Conservation (phyloP, 2,329 filamentous ascomycete species). For the Claviceps fusiformis region DNA sequence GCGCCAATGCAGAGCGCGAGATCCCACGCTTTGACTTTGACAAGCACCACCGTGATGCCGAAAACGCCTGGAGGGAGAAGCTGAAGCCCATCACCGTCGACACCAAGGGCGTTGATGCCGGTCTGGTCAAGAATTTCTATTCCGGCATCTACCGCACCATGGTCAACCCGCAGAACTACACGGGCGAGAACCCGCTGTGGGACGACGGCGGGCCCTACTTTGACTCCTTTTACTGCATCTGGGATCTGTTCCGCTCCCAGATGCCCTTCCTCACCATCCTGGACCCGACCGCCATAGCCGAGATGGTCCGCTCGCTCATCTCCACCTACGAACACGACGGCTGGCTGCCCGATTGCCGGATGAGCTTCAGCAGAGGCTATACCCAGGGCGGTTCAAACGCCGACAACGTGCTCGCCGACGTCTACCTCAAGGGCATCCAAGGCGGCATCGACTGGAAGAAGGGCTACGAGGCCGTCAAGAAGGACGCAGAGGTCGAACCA, state of each 20-base stretch:
- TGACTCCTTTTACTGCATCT: constrained; percentile 65
- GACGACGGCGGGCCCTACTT: constrained; percentile 54
- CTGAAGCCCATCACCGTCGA: constrained; percentile 44
- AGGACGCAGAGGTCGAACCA: constrained; percentile 60
- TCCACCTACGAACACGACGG: constrained; percentile 59
- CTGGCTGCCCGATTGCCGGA: constrained; percentile 61
- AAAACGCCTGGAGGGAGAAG: constrained; percentile 47
- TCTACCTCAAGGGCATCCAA: constrained; percentile 50
- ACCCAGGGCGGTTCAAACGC: constrained; percentile 67
- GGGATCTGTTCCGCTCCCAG: constrained; percentile 58
- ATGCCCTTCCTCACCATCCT: constrained; percentile 56
- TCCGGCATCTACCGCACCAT: constrained; percentile 60
- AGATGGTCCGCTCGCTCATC: constrained; percentile 57
- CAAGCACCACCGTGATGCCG: constrained; percentile 34
- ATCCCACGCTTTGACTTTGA: constrained; percentile 57
- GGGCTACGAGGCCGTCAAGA: constrained; percentile 57
- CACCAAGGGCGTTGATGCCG: constrained; percentile 34
- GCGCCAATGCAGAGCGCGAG: constrained; percentile 52
- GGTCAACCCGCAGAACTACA: constrained; percentile 62
- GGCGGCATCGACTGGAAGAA: constrained; percentile 50
- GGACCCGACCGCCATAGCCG: constrained; percentile 48
- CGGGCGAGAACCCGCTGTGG: constrained; percentile 59
- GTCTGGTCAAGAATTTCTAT: constrained; percentile 51
- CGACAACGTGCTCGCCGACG: constrained; percentile 54
- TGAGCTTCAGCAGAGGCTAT: constrained; percentile 61